phyloP scores from a whole-genome alignment of 441 rosid genomes.

The Erodium trifolium region DNA sequence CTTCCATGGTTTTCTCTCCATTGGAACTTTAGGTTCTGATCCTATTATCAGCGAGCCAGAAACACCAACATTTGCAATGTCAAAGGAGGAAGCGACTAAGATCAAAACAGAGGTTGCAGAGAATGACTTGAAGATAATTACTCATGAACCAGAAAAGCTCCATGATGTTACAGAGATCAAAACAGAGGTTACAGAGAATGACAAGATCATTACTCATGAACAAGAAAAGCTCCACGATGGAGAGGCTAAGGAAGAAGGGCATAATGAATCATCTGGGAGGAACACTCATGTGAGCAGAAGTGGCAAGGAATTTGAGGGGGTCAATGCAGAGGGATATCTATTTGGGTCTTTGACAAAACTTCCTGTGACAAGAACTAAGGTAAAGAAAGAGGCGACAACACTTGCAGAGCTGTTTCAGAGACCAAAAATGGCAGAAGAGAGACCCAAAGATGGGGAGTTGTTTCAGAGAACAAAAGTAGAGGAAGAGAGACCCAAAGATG shows the following conservation, averaged over 20 bases:
- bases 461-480: background rate
- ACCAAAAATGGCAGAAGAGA: background rate
- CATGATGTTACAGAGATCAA: constrained; percentile 19
- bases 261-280: constrained; percentile 50
- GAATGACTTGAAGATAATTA: constrained; percentile 54
- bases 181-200: constrained; percentile 46
- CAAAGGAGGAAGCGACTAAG: constrained; percentile 35
- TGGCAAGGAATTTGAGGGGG: constrained; percentile 40
- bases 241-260: constrained; percentile 55
- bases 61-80: constrained; percentile 59
- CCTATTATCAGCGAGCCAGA: constrained; percentile 39
- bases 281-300: constrained; percentile 53
- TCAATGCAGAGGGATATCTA: constrained; percentile 48
- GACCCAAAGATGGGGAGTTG: background rate
- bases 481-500: background rate
- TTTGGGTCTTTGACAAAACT: constrained; percentile 53
- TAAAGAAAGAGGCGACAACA: constrained; percentile 33
- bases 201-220: constrained; percentile 49
- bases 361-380: constrained; percentile 40
- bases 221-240: constrained; percentile 71
- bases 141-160: constrained; percentile 56
- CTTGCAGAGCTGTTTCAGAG: constrained; percentile 9
- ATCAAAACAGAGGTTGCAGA: constrained; percentile 43
- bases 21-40: constrained; percentile 79
- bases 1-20: constrained; percentile 75